Conservation (phyloP, 1,139 yeast species). For the Groenewaldozyma sp. region DNA sequence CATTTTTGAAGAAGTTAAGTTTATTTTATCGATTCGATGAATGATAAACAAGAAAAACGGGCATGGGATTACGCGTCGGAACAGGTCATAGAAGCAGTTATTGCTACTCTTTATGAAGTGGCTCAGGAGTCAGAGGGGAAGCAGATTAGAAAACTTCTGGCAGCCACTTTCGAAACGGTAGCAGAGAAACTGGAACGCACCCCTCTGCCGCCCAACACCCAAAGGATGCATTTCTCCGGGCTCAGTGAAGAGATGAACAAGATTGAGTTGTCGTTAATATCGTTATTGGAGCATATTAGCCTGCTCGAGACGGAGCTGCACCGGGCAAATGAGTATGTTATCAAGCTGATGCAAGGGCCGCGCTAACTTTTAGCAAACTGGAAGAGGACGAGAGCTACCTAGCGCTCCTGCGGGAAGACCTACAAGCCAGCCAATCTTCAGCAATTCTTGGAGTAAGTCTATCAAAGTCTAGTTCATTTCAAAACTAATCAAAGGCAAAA, state of each 20-base stretch:
- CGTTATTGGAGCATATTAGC: slow-evolving; percentile 18
- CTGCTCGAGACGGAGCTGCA: slow-evolving; percentile 18
- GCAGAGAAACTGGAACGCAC: not conserved
- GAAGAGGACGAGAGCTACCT: slow-evolving; percentile 8
- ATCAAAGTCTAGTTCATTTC: too few species aligned
- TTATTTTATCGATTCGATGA: too few species aligned
- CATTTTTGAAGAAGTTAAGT: too few species aligned
- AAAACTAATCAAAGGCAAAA: too few species aligned
- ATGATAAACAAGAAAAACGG: not conserved
- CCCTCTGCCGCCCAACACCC: slow-evolving; percentile 1
- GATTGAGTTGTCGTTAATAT: slow-evolving; percentile 16
- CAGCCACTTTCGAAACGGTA: not conserved
- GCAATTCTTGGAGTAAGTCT: slow-evolving; percentile 6
- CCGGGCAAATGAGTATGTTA: slow-evolving; percentile 12
- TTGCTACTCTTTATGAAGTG: not conserved
- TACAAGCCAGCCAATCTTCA: slow-evolving; percentile 3
- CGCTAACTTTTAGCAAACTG: slow-evolving; percentile 10
- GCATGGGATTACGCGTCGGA: slow-evolving; percentile 2
- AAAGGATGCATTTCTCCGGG: slow-evolving; percentile 2
- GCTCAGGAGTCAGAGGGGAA: not conserved
- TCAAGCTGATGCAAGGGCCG: too few species aligned
- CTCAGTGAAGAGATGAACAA: slow-evolving; percentile 5
- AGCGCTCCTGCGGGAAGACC: slow-evolving; percentile 5
- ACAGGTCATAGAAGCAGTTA: not conserved
- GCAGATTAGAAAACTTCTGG: not conserved